Base-by-base conservation (phyloP, 2,329 filamentous ascomycete species). In the Leptographium lundbergii region DNA sequence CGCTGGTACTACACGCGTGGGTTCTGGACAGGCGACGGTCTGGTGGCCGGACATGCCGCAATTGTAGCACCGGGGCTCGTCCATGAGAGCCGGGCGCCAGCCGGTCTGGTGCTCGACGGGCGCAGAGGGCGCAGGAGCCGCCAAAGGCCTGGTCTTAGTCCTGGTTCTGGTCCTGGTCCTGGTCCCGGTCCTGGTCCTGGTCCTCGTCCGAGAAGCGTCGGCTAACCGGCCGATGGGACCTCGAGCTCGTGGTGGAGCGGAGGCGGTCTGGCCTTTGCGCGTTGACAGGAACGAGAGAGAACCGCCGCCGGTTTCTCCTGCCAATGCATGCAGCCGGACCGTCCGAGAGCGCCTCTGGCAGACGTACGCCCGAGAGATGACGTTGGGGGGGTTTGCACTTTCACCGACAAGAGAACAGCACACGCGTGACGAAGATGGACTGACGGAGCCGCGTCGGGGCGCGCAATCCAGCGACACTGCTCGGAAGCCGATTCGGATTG, bases 1-100 rank as follows among this genome's bases (percentile, higher is more conserved):
- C 79, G 74, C 75, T 63, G 76, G 76, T 53, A 74, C 72, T 63
- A 70, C 67, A 61, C 77, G 70, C 27, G 75, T 77, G 25, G 75
- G 73, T 61, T 80, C 75, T 9, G 77, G 79, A 65, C 79, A 82
- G 56, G 77, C 77, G 57, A 80, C 69, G 14, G 77, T 71, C 72
- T 77, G 81, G 65, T 82, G 80, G 4, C 76, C 76, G 34, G 69
- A 68, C 54, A 69, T 67, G 57, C 78, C 77, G 64, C 80, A 82
- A 65, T 81, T 81, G 67, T 80, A 81, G 67, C 80, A 82, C 62
- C 73, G 64, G 9, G 70, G 69, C 58, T 71, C 71, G 48, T 67
- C 60, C 56, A 51, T 51, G 36, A 17, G 36, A 39, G 36, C 36
- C 36, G 36, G 32, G 36, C 14, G 14, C 36, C 13, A 17, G 36